Conservation (phyloP, 202 grass and related monocot genomes). For the Eragrostis tef region DNA sequence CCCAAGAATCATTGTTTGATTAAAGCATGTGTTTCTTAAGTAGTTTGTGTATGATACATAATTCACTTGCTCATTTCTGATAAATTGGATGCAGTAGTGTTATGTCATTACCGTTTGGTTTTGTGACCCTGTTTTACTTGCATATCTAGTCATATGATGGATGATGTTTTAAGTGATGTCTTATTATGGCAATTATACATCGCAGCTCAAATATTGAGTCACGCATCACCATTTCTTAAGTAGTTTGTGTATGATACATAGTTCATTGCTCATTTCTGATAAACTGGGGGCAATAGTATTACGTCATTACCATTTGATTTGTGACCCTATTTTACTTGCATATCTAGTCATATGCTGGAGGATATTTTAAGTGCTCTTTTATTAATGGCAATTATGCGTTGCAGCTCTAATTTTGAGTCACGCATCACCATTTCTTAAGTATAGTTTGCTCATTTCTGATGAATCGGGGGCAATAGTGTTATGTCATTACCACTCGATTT, state of each 20-base stretch:
- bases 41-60: background rate
- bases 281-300: no score
- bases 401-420: background rate
- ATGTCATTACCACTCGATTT: conserved; percentile 15
- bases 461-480: background rate
- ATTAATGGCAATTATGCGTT: background rate
- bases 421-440: conserved; percentile 4
- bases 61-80: background rate
- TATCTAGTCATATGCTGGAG: background rate
- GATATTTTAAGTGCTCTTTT: background rate
- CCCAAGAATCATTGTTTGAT: background rate
- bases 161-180: no score
- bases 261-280: background rate
- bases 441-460: background rate
- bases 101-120: conserved; percentile 15
- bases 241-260: background rate
- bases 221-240: no score
- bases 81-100: background rate
- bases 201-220: no score
- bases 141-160: no score
- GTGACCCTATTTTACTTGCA: no score
- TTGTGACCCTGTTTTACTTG: no score
- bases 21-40: background rate
- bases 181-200: no score
- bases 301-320: no score